Evolutionary conservation across 1,139 yeast species (phyloP).

Genomic region (Candida frijolesensis): DNA sequence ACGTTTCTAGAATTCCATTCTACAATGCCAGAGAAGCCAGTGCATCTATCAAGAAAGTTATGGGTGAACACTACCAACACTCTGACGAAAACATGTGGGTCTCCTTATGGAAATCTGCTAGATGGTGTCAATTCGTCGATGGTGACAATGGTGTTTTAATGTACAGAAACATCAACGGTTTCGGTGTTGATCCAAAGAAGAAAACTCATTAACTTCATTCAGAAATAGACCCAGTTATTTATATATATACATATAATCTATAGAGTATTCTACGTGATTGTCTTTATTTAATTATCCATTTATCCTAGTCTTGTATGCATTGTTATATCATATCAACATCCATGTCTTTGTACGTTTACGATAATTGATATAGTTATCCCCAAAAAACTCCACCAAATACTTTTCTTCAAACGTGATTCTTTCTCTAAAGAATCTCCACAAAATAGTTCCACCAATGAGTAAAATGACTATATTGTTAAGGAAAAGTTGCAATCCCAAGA

Average conservation of each 20-base stretch:
- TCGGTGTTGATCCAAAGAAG: conserved; percentile 48
- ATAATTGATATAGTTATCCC: conserved; percentile 60
- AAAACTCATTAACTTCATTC: conserved; percentile 10
- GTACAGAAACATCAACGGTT: conserved; percentile 58
- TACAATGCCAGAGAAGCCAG: conserved; percentile 84
- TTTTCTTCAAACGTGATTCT: conserved; percentile 75
- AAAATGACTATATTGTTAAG: conserved; percentile 52
- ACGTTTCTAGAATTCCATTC: conserved; percentile 82
- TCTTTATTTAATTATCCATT: not conserved
- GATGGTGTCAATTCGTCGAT: conserved; percentile 82
- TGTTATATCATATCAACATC: conserved; percentile 13
- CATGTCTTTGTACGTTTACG: conserved; percentile 20
- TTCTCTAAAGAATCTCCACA: conserved; percentile 67
- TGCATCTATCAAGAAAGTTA: conserved; percentile 74
- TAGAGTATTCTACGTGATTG: not conserved
- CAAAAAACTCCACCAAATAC: conserved; percentile 67
- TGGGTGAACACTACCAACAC: conserved; percentile 77
- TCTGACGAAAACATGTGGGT: conserved; percentile 73
- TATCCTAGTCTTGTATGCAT: not conserved
- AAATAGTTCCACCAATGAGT: conserved; percentile 30
- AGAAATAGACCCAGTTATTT: conserved; percentile 4
- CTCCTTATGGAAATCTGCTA: conserved; percentile 68
- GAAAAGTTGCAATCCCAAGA: conserved; percentile 77
- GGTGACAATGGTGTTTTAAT: conserved; percentile 67
- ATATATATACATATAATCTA: conserved; percentile 1